These are phyloP conservation scores for Colletotrichum endophyticum DNA, from an alignment of 2,329 filamentous ascomycete genomes.

Conservation along the genomic window DNA sequence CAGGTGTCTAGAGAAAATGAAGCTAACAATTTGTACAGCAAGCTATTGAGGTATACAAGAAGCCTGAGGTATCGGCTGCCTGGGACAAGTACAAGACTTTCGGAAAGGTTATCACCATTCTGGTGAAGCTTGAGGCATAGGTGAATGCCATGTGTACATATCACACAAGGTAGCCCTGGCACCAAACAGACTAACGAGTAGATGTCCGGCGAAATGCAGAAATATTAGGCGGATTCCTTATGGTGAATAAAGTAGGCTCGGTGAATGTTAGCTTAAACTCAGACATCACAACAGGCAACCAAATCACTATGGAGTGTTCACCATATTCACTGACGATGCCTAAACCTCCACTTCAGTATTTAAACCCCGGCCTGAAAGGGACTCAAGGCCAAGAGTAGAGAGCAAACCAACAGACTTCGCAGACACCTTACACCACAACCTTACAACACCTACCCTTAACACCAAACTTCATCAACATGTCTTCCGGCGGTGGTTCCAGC, in stretches of 20 bases:
- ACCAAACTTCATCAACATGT: background rate
- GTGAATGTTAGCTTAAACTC: background rate
- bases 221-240: background rate
- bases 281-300: background rate
- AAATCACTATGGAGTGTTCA: background rate
- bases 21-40: background rate
- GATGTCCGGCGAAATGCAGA: background rate
- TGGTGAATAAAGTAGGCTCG: background rate
- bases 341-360: background rate
- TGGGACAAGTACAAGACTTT: slow-evolving; percentile 5
- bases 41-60: background rate
- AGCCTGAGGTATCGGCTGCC: slow-evolving; percentile 6
- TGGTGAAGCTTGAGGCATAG: slow-evolving; percentile 5
- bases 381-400: accelerated
- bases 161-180: background rate
- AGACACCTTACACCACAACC: background rate
- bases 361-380: background rate
- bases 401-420: background rate
- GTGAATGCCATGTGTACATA: background rate
- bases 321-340: background rate
- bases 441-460: background rate
- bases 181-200: background rate
- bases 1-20: background rate
- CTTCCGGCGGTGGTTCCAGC: background rate
- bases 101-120: background rate